Conservation (phyloP, 2,329 filamentous ascomycete species). For the Dothideomycetidae sp. region DNA sequence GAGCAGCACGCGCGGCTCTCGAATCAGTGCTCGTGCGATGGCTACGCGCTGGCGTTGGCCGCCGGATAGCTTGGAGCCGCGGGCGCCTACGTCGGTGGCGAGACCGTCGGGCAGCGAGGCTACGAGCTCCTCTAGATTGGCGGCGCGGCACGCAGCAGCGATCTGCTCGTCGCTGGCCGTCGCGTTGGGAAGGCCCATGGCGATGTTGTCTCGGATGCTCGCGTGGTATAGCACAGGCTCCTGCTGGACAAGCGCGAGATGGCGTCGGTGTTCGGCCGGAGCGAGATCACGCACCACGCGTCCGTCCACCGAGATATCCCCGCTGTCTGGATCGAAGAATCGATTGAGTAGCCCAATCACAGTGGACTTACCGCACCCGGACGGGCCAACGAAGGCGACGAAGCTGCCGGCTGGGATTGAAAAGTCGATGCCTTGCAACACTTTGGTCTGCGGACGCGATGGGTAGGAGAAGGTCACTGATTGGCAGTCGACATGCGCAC, state of each 20-base stretch:
- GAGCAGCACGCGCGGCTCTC: conserved; percentile 14
- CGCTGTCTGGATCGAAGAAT: conserved; percentile 55
- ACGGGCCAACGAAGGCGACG: conserved; percentile 54
- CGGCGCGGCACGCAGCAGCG: conserved; percentile 16
- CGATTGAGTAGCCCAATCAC: conserved; percentile 47
- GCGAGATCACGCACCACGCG: conserved; percentile 23
- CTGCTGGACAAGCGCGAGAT: conserved; percentile 30
- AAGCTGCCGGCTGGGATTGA: conserved; percentile 49
- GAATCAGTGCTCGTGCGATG: conserved; percentile 15
- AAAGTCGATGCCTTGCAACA: conserved; percentile 1
- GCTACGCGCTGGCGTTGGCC: conserved; percentile 16
- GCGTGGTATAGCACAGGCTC: conserved; percentile 33
- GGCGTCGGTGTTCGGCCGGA: conserved; percentile 25
- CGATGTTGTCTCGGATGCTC: conserved; percentile 26
- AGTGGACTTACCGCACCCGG: conserved; percentile 60
- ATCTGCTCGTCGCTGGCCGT: conserved; percentile 22
- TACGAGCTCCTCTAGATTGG: conserved; percentile 21
- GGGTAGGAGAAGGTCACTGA: conserved; percentile 60
- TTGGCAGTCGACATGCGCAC: conserved; percentile 20
- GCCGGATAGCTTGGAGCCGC: conserved; percentile 15
- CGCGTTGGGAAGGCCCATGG: conserved; percentile 8
- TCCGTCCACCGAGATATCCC: conserved; percentile 43
- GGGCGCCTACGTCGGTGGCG: conserved; percentile 43
- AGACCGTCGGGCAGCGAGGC: conserved; percentile 48
- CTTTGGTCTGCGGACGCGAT: conserved; percentile 30